Evolutionary conservation across 2,329 filamentous ascomycete species (phyloP).

Genomic region (Blastomyces parvus): DNA sequence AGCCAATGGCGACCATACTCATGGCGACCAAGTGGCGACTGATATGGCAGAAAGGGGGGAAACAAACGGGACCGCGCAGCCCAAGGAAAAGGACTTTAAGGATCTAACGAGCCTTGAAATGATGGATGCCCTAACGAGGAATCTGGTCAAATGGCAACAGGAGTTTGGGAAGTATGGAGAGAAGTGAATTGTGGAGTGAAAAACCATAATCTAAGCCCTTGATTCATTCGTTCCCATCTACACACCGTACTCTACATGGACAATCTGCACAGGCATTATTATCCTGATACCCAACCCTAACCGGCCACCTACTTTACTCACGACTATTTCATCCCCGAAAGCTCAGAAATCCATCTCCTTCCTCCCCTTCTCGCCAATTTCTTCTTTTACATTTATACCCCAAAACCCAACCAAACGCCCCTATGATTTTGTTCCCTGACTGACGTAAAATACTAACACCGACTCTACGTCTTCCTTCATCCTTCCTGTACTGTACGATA

Average conservation of each 20-base stretch:
- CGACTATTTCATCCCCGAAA: background rate
- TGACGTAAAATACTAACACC: conserved; percentile 4
- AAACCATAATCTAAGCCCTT: background rate
- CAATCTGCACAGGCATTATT: background rate
- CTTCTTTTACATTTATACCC: background rate
- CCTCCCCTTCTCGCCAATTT: background rate
- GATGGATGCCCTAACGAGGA: conserved; percentile 76
- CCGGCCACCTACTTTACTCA: too few species aligned
- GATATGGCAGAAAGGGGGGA: conserved; percentile 20
- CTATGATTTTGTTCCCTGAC: background rate
- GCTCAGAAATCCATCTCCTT: background rate
- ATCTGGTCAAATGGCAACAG: conserved; percentile 78
- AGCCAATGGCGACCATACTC: conserved; percentile 17
- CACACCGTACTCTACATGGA: background rate
- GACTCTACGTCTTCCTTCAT: background rate
- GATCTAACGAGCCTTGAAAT: conserved; percentile 72
- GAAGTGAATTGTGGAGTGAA: conserved; percentile 24
- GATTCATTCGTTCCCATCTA: background rate
- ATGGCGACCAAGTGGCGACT: conserved; percentile 11
- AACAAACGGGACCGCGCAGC: conserved; percentile 19
- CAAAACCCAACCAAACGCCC: background rate
- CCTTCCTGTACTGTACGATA: conserved; percentile 7
- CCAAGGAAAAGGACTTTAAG: conserved; percentile 53
- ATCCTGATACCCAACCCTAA: background rate
- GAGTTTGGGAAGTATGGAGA: conserved; percentile 51